Conservation (phyloP, 2,329 filamentous ascomycete species). For the Trichoderma cornu-damae region DNA sequence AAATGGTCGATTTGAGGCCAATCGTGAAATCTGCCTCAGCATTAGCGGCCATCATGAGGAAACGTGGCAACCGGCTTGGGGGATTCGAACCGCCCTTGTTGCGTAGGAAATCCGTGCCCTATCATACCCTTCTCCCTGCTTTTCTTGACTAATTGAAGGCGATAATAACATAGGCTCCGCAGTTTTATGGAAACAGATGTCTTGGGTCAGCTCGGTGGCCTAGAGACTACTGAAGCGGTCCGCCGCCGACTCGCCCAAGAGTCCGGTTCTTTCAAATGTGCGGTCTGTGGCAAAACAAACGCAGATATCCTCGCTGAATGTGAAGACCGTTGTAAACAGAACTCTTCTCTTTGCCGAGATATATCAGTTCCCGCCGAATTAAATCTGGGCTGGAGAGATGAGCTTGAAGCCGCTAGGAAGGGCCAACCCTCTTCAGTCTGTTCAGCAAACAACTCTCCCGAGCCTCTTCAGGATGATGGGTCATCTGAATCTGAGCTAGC, state of each 20-base stretch:
- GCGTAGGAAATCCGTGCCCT: slow-evolving; percentile 37
- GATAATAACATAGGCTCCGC: slow-evolving; percentile 49
- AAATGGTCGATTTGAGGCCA: slow-evolving; percentile 88
- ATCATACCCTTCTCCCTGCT: neutral
- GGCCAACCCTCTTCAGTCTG: neutral
- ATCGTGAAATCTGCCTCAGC: slow-evolving; percentile 91
- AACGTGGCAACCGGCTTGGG: slow-evolving; percentile 98
- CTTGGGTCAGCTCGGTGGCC: slow-evolving; percentile 80
- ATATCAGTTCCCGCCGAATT: slow-evolving; percentile 51
- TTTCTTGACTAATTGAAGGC: slow-evolving; percentile 1
- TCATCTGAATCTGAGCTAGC: slow-evolving; percentile 46
- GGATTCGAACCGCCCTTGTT: slow-evolving; percentile 79
- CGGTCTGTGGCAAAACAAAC: slow-evolving; percentile 65
- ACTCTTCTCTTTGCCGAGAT: slow-evolving; percentile 33
- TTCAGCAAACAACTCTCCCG: neutral
- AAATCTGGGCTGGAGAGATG: slow-evolving; percentile 67
- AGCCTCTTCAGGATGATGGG: slow-evolving; percentile 28
- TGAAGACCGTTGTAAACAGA: slow-evolving; percentile 50
- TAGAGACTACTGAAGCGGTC: slow-evolving; percentile 68
- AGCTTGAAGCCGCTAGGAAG: slow-evolving; percentile 45
- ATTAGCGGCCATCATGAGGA: slow-evolving; percentile 96
- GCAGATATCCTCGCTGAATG: slow-evolving; percentile 68
- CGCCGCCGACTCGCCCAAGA: slow-evolving; percentile 64
- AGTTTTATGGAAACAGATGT: slow-evolving; percentile 92
- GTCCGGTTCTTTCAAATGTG: slow-evolving; percentile 63